Evolutionary conservation across 2,329 filamentous ascomycete species (phyloP).

Genomic region (Apiospora malaysiana): DNA sequence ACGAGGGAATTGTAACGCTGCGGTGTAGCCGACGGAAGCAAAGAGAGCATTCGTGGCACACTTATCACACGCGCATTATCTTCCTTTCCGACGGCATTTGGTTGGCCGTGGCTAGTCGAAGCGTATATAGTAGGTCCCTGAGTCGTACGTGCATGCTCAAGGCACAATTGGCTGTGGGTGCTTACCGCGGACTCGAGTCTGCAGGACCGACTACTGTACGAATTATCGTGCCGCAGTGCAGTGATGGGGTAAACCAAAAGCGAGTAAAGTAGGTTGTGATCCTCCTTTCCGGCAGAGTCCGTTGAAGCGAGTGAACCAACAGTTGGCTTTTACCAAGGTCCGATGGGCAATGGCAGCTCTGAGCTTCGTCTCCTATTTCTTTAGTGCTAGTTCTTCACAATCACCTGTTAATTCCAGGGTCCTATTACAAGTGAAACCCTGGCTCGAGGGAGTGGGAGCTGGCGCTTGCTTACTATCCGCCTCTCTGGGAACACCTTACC

Average conservation of each 20-base stretch:
- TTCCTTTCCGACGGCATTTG: not conserved
- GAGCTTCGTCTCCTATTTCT: not conserved
- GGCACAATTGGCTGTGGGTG: conserved; percentile 3
- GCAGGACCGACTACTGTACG: not conserved
- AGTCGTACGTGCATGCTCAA: not conserved
- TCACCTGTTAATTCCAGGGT: conserved; percentile 19
- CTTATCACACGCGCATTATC: not conserved
- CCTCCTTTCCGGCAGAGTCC: not conserved
- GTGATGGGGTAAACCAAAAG: not conserved
- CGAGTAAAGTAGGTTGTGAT: not conserved
- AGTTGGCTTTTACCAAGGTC: not conserved
- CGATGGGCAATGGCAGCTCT: too few species aligned
- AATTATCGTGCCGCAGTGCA: not conserved
- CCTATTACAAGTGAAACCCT: conserved; percentile 19
- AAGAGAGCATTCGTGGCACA: not conserved
- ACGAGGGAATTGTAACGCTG: conserved; percentile 4
- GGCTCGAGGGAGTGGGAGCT: not conserved
- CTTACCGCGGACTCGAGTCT: not conserved
- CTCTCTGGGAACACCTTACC: conserved; percentile 2
- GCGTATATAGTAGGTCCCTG: not conserved
- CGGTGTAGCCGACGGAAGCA: not conserved
- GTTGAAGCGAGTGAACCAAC: not conserved
- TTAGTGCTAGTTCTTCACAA: not conserved
- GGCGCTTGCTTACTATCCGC: conserved; percentile 10
- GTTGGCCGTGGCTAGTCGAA: not conserved